Base-by-base conservation (phyloP, 768 basidiomycete genomes). In the Leccinum arenicola region DNA sequence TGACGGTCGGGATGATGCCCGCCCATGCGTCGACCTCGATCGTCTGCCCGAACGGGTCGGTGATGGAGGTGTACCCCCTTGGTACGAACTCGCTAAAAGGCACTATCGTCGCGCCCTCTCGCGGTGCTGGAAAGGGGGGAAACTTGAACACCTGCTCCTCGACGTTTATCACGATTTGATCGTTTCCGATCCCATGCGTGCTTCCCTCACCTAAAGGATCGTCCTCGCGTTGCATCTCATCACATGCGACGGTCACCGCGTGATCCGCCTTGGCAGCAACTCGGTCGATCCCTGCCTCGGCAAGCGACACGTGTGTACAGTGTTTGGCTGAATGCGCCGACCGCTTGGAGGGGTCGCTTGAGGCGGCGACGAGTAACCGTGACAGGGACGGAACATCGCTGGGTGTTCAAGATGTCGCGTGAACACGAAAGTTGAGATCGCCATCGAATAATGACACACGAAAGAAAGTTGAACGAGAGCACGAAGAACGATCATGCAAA, bases 331-430 rank as follows among this genome's bases (percentile, higher is more conserved):
- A 85, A 71, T 92, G 90, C 0, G 91, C 91, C 5, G 85, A 82
- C 50, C 87, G 88, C 56, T 85, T 84, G 12, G 94, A 31, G 86
- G 23, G 94, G 91, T 3, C 93, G 86, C 73, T 92, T 93, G 71
- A 97, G 86, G 12, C 95, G 82, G 55, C 94, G 86, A 54, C 95
- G 91, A 5, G 95, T 92, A 54, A 96, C 93, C 95, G 97, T 96
- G 55, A 97, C 94, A 0, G 95, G 95, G 0, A 96, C 95, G 15
- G 93, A 93, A 61, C 93, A 95, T 75, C 93, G 95, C 81, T 93
- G 70, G 64, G 65, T 17, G 12, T 36, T 15, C 25, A 14, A 2
- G 7, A 15, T 17, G 36, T 58, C 36, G 6, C 27, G 21, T 40
- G 15, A 10, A 49, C 35, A 15, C 48, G 10, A 11, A 38, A 6